Conservation (phyloP, 306 rosid genomes). For the Cotoneaster glaucophyllus region DNA sequence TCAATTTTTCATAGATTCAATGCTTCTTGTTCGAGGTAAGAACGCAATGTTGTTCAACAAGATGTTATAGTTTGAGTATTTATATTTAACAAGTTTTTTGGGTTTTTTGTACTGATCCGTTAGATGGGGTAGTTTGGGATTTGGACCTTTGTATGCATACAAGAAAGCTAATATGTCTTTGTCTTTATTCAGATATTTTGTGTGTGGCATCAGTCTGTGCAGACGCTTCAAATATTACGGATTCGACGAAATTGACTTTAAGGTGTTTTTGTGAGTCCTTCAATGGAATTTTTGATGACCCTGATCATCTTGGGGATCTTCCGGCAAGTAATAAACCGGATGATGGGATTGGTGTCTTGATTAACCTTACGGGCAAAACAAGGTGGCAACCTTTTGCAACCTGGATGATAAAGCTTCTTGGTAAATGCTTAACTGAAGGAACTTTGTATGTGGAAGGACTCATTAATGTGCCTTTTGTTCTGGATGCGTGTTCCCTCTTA, state of each 20-base stretch:
- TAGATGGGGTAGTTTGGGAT: too few relatives aligned
- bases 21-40: conserved; percentile 64
- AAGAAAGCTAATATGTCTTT: not conserved
- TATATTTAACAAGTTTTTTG: not conserved
- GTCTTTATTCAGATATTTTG: conserved; percentile 47
- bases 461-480: conserved; percentile 49
- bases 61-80: not conserved
- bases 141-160: not conserved
- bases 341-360: conserved; percentile 61
- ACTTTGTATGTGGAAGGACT: conserved; percentile 85
- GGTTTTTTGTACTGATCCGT: not conserved
- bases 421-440: conserved; percentile 77
- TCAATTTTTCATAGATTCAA: conserved; percentile 62
- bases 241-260: conserved; percentile 37
- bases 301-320: conserved; percentile 53
- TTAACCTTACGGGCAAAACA: conserved; percentile 46
- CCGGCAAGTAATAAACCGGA: conserved; percentile 44
- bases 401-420: conserved; percentile 74
- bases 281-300: conserved; percentile 36
- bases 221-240: conserved; percentile 23
- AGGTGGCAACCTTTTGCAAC: conserved; percentile 81
- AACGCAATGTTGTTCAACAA: not conserved
- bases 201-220: conserved; percentile 40
- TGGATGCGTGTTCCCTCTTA: conserved; percentile 65
- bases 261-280: conserved; percentile 62